phyloP scores from a whole-genome alignment of 1,284 basidiomycete species.

The Ustilago tritici region DNA sequence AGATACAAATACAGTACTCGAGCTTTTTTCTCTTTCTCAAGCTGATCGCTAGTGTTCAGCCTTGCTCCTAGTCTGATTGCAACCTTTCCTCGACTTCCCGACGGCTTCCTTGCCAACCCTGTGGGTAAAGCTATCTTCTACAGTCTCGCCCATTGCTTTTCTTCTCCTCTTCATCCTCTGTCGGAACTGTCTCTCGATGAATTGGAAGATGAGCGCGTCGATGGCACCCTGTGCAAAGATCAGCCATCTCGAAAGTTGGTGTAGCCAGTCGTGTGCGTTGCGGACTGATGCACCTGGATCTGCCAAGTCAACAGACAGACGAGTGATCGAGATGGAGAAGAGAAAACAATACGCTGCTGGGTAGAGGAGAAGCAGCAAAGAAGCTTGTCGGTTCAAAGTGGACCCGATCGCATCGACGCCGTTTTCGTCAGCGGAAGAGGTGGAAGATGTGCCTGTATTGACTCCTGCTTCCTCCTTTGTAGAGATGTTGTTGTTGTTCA shows the following conservation, averaged over 20 bases:
- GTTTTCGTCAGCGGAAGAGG: constrained; percentile 40
- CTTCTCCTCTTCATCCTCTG: constrained; percentile 55
- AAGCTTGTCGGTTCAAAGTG: constrained; percentile 62
- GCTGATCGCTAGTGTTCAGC: no score
- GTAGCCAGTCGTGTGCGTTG: constrained; percentile 46
- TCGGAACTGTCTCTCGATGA: constrained; percentile 59
- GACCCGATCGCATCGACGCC: constrained; percentile 59
- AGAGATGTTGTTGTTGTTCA: not conserved
- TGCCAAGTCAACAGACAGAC: constrained; percentile 52
- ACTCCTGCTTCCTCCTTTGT: constrained; percentile 11
- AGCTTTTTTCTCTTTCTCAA: no score
- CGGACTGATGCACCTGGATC: constrained; percentile 21
- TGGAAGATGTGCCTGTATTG: constrained; percentile 30
- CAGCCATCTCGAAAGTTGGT: constrained; percentile 51
- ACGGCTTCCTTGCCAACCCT: constrained; percentile 21
- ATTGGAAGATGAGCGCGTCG: constrained; percentile 64
- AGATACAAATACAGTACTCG: constrained; percentile 7
- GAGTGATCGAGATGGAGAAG: constrained; percentile 59
- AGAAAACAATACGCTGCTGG: constrained; percentile 57
- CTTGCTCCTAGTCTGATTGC: constrained; percentile 4
- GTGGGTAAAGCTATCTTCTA: constrained; percentile 29
- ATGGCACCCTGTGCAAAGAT: constrained; percentile 63
- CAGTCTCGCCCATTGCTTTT: constrained; percentile 53
- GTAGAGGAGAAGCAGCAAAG: constrained; percentile 57
- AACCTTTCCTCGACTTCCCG: constrained; percentile 4